phyloP scores from a whole-genome alignment of 306 rosid genomes.

The Heteromeles arbutifolia region DNA sequence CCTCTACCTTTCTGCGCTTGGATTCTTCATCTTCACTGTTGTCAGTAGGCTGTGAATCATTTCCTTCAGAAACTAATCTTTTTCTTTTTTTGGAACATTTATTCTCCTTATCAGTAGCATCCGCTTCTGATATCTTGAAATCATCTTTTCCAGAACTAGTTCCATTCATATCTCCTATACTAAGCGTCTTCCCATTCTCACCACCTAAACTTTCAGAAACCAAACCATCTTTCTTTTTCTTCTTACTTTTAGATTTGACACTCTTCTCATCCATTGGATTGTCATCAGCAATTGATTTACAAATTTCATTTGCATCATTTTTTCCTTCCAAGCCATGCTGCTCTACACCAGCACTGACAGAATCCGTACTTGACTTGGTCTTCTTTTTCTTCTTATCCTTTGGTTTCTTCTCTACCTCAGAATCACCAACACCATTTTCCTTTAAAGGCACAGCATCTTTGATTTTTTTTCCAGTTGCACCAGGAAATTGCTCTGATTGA shows the following conservation, averaged over 20 bases:
- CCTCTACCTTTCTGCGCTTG: slow-evolving; percentile 49
- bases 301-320: neutral
- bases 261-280: slow-evolving; percentile 7
- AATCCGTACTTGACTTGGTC: slow-evolving; percentile 24
- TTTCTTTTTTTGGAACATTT: slow-evolving; percentile 65
- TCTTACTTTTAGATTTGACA: slow-evolving; percentile 26
- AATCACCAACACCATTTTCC: slow-evolving; percentile 23
- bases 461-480: neutral
- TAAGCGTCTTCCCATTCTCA: slow-evolving; percentile 7
- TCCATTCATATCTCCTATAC: slow-evolving; percentile 10
- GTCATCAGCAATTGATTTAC: neutral
- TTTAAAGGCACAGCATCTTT: slow-evolving; percentile 11
- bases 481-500: slow-evolving; percentile 18
- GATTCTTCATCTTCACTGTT: slow-evolving; percentile 43
- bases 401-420: slow-evolving; percentile 36
- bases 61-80: slow-evolving; percentile 48
- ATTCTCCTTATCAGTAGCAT: slow-evolving; percentile 20
- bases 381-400: slow-evolving; percentile 58
- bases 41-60: slow-evolving; percentile 29
- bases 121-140: slow-evolving; percentile 20
- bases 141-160: slow-evolving; percentile 25
- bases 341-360: slow-evolving; percentile 17
- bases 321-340: slow-evolving; percentile 2
- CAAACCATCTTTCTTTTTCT: slow-evolving; percentile 30
- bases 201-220: slow-evolving; percentile 9